Base-by-base conservation (phyloP, 192 early-diverging fungal genomes). In the Obelidium mucronatum region DNA sequence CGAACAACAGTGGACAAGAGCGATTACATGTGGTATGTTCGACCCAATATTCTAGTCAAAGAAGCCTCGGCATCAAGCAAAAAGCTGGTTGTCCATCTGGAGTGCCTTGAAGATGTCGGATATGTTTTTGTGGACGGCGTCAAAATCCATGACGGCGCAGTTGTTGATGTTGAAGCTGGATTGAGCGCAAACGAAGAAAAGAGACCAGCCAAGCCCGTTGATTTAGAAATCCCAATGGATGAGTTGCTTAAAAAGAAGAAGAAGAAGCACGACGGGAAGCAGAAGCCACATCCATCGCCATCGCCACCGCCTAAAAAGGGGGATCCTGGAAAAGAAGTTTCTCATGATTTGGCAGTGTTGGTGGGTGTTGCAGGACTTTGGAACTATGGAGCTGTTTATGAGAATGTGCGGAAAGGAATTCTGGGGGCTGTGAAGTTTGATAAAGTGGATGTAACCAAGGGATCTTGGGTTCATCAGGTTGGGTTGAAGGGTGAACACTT, bases 11-110 rank as follows among this genome's bases (percentile, higher is more conserved):
- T 54, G 5, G 83, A 84, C 55, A 40, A 40, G 44, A 80, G 74
- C 6, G 83, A 84, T 53, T 83, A 84, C 74, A 15, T 84, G 17
- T 84, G 82, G 82, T 84, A 84, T 52, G 30, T 73, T 3, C 19
- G 60, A 3, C n/a, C 60, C 13, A 51, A 31, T 6, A 54, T 75
- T 15, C 56, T 19, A 19, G 26, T 72, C 34, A 30, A 51, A 37
- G 13, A 64, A 17, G 33, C 0, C 44, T 33, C 40, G 70, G 67
- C 11, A 34, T 33, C 30, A 54, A 33, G 31, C 39, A 53, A 39
- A 28, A 30, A 28, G 28, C 73, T n/a, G 4, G 19, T 15, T 40
- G 37, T 42, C 34, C 40, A 4, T 31, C 37, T 22, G 48, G 63
- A 17, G 28, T 54, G 2, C 28, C 11, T 48, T 48, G 44, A 34